Conservation (phyloP, 352 stramenopile species). For the Globisporangium yorkense region DNA sequence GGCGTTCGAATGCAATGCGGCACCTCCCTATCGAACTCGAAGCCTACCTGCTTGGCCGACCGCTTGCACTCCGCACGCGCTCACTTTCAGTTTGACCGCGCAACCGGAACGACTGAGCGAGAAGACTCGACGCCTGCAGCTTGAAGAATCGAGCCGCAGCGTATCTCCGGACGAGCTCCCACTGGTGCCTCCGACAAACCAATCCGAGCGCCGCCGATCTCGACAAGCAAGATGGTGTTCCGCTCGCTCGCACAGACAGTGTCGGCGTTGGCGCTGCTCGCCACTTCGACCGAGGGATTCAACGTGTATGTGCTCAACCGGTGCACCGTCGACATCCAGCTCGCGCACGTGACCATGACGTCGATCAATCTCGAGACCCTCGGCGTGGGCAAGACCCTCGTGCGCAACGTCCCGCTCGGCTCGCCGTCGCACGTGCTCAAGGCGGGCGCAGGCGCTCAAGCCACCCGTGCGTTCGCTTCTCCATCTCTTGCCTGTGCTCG, state of each 20-base stretch:
- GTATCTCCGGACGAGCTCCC: slow-evolving; percentile 1
- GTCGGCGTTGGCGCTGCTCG: slow-evolving; percentile 22
- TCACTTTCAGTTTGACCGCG: slow-evolving; percentile 14
- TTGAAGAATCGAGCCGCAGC: slow-evolving; percentile 1
- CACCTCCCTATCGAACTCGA: not conserved
- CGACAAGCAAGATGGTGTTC: slow-evolving; percentile 26
- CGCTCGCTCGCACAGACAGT: slow-evolving; percentile 16
- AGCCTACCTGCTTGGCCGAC: not conserved
- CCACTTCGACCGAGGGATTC: slow-evolving; percentile 21
- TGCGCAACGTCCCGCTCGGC: slow-evolving; percentile 20
- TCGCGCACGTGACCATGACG: slow-evolving; percentile 31
- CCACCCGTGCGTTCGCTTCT: slow-evolving; percentile 35
- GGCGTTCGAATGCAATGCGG: not conserved
- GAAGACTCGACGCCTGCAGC: slow-evolving; percentile 7
- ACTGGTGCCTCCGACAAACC: not conserved
- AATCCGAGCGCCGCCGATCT: not conserved
- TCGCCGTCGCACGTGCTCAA: slow-evolving; percentile 44
- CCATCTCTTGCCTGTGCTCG: not conserved
- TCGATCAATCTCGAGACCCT: slow-evolving; percentile 21
- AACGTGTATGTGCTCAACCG: slow-evolving; percentile 53
- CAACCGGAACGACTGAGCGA: slow-evolving; percentile 1
- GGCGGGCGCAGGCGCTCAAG: slow-evolving; percentile 34
- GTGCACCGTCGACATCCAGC: slow-evolving; percentile 34
- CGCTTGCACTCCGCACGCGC: not conserved
- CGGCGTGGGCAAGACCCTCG: slow-evolving; percentile 26